Evolutionary conservation across 768 basidiomycete genomes (phyloP).

Genomic region (Trametes gibbosa): DNA sequence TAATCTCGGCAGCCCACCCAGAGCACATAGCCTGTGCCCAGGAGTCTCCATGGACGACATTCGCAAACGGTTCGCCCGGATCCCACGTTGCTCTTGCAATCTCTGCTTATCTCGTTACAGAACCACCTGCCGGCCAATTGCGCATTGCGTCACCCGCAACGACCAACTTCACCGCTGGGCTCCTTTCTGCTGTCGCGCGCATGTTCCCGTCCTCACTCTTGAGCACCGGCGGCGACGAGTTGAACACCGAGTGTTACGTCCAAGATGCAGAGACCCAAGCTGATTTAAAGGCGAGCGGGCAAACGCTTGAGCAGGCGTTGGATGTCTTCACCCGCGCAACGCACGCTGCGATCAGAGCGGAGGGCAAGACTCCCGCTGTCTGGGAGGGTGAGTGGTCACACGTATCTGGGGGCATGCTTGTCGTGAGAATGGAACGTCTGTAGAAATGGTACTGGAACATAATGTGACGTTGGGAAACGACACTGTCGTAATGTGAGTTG

Average conservation of each 20-base stretch:
- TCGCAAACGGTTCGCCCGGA: slow-evolving; percentile 27
- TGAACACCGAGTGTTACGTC: slow-evolving; percentile 39
- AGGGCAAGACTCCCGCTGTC: slow-evolving; percentile 48
- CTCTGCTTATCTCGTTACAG: slow-evolving; percentile 13
- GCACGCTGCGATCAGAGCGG: slow-evolving; percentile 28
- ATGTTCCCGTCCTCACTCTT: slow-evolving; percentile 34
- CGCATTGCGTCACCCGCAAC: slow-evolving; percentile 35
- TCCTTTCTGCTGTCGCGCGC: slow-evolving; percentile 31
- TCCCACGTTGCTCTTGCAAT: too few species aligned
- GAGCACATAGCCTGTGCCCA: slow-evolving; percentile 41
- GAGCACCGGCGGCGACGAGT: slow-evolving; percentile 47
- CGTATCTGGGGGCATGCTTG: not conserved
- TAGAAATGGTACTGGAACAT: slow-evolving; percentile 37
- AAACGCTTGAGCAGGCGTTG: slow-evolving; percentile 41
- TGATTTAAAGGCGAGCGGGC: slow-evolving; percentile 29
- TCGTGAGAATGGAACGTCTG: not conserved
- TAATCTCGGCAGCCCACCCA: slow-evolving; percentile 39
- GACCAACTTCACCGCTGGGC: slow-evolving; percentile 31
- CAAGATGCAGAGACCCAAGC: slow-evolving; percentile 34
- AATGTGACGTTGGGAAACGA: slow-evolving; percentile 34
- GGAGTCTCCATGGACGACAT: slow-evolving; percentile 32
- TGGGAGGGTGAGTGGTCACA: slow-evolving; percentile 34
- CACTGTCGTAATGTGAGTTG: slow-evolving; percentile 54
- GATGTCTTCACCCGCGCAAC: slow-evolving; percentile 33
- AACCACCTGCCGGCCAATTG: slow-evolving; percentile 49